Evolutionary conservation across 495 filamentous ascomycete genomes (phyloP), one percentile per base, ranked within the genome.

Genomic region (Xylaria palmicola): DNA sequence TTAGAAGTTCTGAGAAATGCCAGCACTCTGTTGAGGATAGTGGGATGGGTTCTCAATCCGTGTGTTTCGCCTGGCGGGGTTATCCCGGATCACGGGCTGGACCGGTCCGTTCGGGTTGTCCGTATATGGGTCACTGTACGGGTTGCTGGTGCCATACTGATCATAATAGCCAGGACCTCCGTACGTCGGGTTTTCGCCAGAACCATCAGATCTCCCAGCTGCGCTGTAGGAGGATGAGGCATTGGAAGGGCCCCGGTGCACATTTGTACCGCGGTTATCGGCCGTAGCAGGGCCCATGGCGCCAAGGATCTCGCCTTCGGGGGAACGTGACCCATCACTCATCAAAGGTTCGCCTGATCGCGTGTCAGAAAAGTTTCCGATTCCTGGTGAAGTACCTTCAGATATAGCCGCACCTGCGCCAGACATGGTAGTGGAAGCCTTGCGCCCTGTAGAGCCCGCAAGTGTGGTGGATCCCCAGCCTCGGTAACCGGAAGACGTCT

Each of bases 1-100:
- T 71, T 81, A 98, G 67, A 98, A 98, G 67, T 98, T 98, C 72
- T 97, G 94, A n/a, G 94, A 91, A 69, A 98, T 98, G 50, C 94
- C 94, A 29, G 92, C 90, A 67, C 90, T 96, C 79, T 94, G 91
- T 70, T 93, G 89, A 10, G 92, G 92, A 65, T 90, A 93, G 37
- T 95, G 87, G 30, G 83, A 77, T 2, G 92, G 89, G 69, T 90
- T 96, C 72, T 98, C 91, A 50, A 98, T 97, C 45, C 92, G 85
- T 20, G 94, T 97, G 71, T 97, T 96, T 57, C 94, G 83, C 62
- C 94, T 81, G 2, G 94, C 94, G 63, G 86, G 86, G 32, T 97
- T 92, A 72, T 98, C 94, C n/a, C 93, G 83, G 48, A 98, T 97
- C 27, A 98, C 88, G 2, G 94, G 94, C 62, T 88, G 85, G 52